Evolutionary conservation across 441 rosid species (phyloP), one percentile per base, ranked within the genome.

Genomic region (Euphorbia corollata): DNA sequence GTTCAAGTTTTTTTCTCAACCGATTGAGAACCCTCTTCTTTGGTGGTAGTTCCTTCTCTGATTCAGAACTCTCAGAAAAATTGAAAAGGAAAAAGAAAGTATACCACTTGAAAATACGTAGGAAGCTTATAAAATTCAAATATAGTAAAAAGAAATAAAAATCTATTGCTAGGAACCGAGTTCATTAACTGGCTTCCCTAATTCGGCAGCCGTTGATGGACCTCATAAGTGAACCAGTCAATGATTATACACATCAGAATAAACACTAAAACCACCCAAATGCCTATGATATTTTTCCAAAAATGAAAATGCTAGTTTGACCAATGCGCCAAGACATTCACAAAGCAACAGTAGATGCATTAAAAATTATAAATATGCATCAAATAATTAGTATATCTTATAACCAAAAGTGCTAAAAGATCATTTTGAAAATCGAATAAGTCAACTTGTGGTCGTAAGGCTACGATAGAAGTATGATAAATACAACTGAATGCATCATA

Each of bases 11-110:
- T 2, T 15, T 2, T 65, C 27, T 56, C 43, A 19, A 50, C 22
- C 51, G 63, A 67, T 16, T 22, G 58, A 32, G 38, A 45, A 30
- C 67, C 61, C 61, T 67, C 63, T 73, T 70, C 67, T 73, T 68
- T 6, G 34, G 32, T 36, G 74, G 75, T 7, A 68, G 64, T 45
- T 43, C 71, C 51, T 36, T 47, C 64, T 53, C 76, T 68, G 75
- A 59, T 67, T 67, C 68, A 70, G 19, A 69, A 51, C 45, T 41
- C 60, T 47, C 34, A 3, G 13, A 38, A 23, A n/a, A 27, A 24
- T 6, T 30, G 18, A 6, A 61, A 3, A n/a, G 57, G 22, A 54
- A 54, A 56, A 12, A 56, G 7, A 32, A 8, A 59, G 15, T 22
- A 10, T 3, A 16, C 8, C 47, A 8, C 20, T 15, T 54, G 50